These are phyloP conservation scores for Phyllosticta citrichinensis DNA, from an alignment of 2,329 filamentous ascomycete genomes.

Conservation along the genomic window DNA sequence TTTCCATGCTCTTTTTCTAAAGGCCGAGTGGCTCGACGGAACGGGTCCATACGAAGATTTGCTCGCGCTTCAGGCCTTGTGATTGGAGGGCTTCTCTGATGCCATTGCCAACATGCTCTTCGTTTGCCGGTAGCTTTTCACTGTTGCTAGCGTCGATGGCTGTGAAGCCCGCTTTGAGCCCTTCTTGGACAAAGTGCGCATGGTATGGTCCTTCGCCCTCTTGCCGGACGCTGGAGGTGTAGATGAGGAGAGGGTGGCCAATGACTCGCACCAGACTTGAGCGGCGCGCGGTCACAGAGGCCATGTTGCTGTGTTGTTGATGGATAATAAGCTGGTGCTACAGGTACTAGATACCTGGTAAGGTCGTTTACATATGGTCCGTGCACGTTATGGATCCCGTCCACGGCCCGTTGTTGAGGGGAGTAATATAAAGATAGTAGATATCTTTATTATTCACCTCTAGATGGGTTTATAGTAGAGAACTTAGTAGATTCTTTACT, in stretches of 20 bases:
- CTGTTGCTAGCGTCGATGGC: slow-evolving; percentile 62
- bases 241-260: not conserved
- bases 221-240: slow-evolving; percentile 59
- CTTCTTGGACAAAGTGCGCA: slow-evolving; percentile 55
- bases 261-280: not conserved
- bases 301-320: no score
- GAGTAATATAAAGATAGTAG: no score
- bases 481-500: no score
- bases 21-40: no score
- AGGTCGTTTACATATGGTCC: no score
- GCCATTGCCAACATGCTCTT: slow-evolving; percentile 60
- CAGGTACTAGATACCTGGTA: no score
- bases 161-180: slow-evolving; percentile 59
- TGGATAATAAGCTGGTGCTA: no score
- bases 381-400: no score
- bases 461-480: no score
- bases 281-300: no score
- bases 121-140: slow-evolving; percentile 71
- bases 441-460: no score
- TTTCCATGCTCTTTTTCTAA: not conserved
- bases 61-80: slow-evolving; percentile 46
- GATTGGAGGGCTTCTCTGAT: slow-evolving; percentile 51
- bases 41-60: slow-evolving; percentile 49
- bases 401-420: no score
- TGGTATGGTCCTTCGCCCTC: slow-evolving; percentile 42